Percentiles rank a stretch among this genome's conserved stretches.
Evolutionary conservation across 495 filamentous ascomycete genomes (phyloP).

Genomic region (Penicillium verhagenii): DNA sequence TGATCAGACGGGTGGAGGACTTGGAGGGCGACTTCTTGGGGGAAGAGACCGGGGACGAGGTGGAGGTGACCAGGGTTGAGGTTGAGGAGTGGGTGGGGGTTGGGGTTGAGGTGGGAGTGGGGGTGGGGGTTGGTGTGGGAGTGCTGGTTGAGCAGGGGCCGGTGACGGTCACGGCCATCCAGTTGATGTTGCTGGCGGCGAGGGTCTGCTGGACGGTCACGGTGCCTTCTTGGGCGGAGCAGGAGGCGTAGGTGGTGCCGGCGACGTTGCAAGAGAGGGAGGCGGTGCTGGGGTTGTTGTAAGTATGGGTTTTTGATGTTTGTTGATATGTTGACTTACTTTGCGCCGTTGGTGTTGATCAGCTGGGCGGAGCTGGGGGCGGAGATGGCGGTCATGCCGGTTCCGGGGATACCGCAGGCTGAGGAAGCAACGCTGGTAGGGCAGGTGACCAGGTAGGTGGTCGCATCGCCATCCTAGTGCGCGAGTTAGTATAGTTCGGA

Average conservation of each 20-base stretch:
- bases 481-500: slow-evolving; percentile 2
- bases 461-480: slow-evolving; percentile 22
- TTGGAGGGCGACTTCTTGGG: slow-evolving; percentile 14
- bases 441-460: slow-evolving; percentile 31
- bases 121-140: slow-evolving; percentile 17
- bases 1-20: slow-evolving; percentile 16
- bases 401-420: slow-evolving; percentile 24
- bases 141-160: slow-evolving; percentile 12
- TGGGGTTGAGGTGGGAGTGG: slow-evolving; percentile 19
- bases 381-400: slow-evolving; percentile 26
- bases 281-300: slow-evolving; percentile 17
- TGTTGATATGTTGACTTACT: slow-evolving; percentile 14
- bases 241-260: slow-evolving; percentile 34
- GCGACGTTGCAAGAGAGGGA: slow-evolving; percentile 31
- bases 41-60: slow-evolving; percentile 13
- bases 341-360: slow-evolving; percentile 17
- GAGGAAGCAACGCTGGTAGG: slow-evolving; percentile 16
- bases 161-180: slow-evolving; percentile 30
- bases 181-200: slow-evolving; percentile 20
- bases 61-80: slow-evolving; percentile 6
- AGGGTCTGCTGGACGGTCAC: slow-evolving; percentile 22
- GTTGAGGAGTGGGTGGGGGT: slow-evolving; percentile 12
- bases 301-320: background rate
- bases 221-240: slow-evolving; percentile 25
- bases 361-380: slow-evolving; percentile 23